Base-by-base conservation (phyloP, 1,139 yeast species). In the Spencermartinsiella ligniputridi region DNA sequence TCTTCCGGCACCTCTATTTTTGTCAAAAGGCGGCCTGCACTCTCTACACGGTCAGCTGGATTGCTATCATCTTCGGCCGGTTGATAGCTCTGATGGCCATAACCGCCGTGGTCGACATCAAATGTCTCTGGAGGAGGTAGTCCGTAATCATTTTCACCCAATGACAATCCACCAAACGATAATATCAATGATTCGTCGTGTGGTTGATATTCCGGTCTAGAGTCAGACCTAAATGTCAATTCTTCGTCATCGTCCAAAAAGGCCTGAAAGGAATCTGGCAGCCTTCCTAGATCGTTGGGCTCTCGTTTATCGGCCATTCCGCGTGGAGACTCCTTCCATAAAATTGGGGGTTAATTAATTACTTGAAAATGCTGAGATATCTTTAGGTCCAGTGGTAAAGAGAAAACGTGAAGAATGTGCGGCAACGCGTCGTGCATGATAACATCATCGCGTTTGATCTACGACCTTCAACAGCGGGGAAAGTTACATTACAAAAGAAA, bases 61-160 rank as follows among this genome's bases (percentile, higher is more conserved):
- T n/a, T n/a, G n/a, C n/a, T n/a, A n/a, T n/a, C n/a, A n/a, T n/a
- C n/a, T n/a, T n/a, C n/a, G n/a, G n/a, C n/a, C n/a, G n/a, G n/a
- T n/a, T n/a, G n/a, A n/a, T n/a, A n/a, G n/a, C 25, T 22, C 25
- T 6, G 25, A 6, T 22, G 25, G 25, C 25, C 25, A 22, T 6
- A 22, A 11, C 25, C 11, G 25, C 6, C 25, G 6, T 22, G 11
- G 25, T 11, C 24, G 21, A 37, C 15, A 3, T 36, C 40, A 41
- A 41, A 41, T 6, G 44, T 41, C 3, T 41, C 40, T 2, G 44
- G 40, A 15, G 40, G 40, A 29, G 44, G 44, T 8, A 41, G 37
- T 9, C 39, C 40, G 19, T 20, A 41, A n/a, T 37, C 44, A n/a
- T 27, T 9, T 4, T 27, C 32, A n/a, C 15, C 15, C 32, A 27